Percentiles rank a stretch among this genome's conserved stretches.
phyloP scores from a whole-genome alignment of 768 basidiomycete species.

The Suillus bovinus region DNA sequence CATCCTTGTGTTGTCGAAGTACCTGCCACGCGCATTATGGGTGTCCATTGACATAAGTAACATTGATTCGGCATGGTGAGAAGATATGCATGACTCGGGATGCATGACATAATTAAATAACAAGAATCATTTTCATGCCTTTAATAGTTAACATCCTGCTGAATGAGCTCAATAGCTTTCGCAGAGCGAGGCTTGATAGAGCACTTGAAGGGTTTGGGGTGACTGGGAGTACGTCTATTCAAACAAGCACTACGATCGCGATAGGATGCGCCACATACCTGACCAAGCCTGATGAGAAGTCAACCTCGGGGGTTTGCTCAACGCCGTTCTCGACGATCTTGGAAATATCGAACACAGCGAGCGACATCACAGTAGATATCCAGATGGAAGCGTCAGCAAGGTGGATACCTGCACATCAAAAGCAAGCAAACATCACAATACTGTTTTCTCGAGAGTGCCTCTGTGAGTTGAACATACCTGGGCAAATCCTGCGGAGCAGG shows the following conservation, averaged over 20 bases:
- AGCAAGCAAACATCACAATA: slow-evolving; percentile 1
- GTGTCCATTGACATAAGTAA: too few species aligned
- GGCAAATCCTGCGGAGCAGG: too few species aligned
- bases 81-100: background rate
- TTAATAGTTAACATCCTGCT: slow-evolving; percentile 40
- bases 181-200: slow-evolving; percentile 60
- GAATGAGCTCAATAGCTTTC: slow-evolving; percentile 54
- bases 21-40: too few species aligned
- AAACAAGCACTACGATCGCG: background rate
- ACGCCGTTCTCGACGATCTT: slow-evolving; percentile 46
- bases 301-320: slow-evolving; percentile 53
- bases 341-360: slow-evolving; percentile 50
- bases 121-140: background rate
- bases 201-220: slow-evolving; percentile 64
- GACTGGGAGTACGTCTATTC: slow-evolving; percentile 34
- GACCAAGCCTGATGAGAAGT: slow-evolving; percentile 61
- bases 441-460: too few species aligned
- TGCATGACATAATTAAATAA: background rate
- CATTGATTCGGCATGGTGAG: background rate
- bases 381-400: slow-evolving; percentile 54
- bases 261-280: slow-evolving; percentile 39
- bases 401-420: slow-evolving; percentile 41
- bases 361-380: slow-evolving; percentile 42
- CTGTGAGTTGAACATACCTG: too few species aligned
- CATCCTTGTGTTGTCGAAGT: too few species aligned